Evolutionary conservation across 2,329 filamentous ascomycete genomes (phyloP), one percentile per base, ranked within the genome.

Genomic region (Ploettnerulaceae sp.): DNA sequence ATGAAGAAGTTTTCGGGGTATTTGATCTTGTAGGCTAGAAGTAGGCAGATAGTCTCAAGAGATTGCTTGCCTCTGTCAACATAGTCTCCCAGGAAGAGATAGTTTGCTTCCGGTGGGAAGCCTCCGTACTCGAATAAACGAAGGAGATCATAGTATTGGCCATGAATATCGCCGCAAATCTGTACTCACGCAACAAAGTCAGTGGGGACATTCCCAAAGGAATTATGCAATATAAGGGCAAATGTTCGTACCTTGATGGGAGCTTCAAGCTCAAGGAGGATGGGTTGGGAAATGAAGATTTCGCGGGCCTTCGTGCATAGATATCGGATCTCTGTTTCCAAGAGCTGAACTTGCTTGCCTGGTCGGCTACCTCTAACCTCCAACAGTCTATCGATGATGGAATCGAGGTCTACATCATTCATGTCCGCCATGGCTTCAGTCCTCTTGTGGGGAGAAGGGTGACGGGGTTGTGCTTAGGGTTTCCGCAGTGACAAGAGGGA

Each of bases 1-100:
- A 98, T 86, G 76, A 98, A 98, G 75, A 98, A 97, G 76, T 98
- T 98, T 73, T 98, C 93, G 38, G 93, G 93, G 68, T 95, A 97
- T 75, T 97, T 97, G 80, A 98, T 95, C 81, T 98, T 98, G 81
- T 97, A 98, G 54, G 89, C 89, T 41, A 98, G 80, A 47, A 98
- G 79, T 55, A 98, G 77, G 74, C 89, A 95, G 71, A 98, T 97
- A 58, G 93, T 97, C 76, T 98, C 93, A 45, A 98, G 84, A 28
- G 91, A 96, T 72, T 98, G 93, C 78, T 98, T 97, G 74, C 93
- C 93, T 74, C 93, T 84, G 69, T 98, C 93, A 63, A 98, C 93
- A 65, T 98, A 98, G 68, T 98, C 93, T 60, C 93, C 93, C 40
- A 98, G 86, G 79, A 98, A 98, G 61, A 98, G 88, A 72, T 97